Conservation (phyloP, 2,329 filamentous ascomycete genomes). For the Rhexocercosporidium sp. region DNA sequence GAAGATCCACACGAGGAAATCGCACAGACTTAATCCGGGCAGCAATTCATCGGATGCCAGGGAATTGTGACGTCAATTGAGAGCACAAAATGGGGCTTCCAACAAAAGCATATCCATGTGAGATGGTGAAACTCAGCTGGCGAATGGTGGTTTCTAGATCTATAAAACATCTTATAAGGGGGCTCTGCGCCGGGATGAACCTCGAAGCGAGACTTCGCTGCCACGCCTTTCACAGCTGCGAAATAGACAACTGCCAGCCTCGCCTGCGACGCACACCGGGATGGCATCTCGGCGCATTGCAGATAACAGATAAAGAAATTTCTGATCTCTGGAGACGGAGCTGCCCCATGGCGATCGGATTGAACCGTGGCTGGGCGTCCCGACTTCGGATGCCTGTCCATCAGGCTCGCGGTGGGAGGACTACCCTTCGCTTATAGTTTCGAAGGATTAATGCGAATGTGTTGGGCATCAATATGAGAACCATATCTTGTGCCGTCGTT, state of each 20-base stretch:
- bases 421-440: slow-evolving; percentile 6
- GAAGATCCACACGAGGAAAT: slow-evolving; percentile 9
- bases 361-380: background rate
- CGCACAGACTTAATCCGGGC: slow-evolving; percentile 10
- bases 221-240: slow-evolving; percentile 7
- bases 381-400: slow-evolving; percentile 9
- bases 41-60: background rate
- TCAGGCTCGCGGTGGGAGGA: background rate
- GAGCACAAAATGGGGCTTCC: slow-evolving; percentile 10
- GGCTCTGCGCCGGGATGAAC: slow-evolving; percentile 22
- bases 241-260: slow-evolving; percentile 13
- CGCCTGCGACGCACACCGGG: slow-evolving; percentile 11
- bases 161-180: slow-evolving; percentile 20
- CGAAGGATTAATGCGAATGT: background rate
- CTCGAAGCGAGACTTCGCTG: slow-evolving; percentile 24
- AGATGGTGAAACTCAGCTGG: slow-evolving; percentile 20
- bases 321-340: background rate
- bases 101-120: slow-evolving; percentile 20
- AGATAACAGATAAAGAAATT: background rate
- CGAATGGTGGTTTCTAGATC: background rate
- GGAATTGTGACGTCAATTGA: slow-evolving; percentile 18
- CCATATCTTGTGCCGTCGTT: background rate
- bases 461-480: background rate
- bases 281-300: slow-evolving; percentile 7
- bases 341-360: background rate